Evolutionary conservation across 768 basidiomycete genomes (phyloP).

Genomic region (Serendipita sp.): DNA sequence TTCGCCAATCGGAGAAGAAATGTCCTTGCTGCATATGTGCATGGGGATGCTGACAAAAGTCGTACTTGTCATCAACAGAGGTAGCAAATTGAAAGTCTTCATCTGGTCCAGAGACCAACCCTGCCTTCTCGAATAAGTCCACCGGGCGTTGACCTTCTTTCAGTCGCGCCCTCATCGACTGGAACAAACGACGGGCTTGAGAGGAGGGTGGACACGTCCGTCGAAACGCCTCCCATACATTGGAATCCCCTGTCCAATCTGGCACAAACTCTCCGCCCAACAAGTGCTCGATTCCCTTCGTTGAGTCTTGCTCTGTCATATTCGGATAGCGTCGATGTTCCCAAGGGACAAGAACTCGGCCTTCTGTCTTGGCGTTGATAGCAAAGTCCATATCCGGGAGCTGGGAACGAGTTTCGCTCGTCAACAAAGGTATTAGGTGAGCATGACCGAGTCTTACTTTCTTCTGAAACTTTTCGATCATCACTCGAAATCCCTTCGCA

Average conservation of each 20-base stretch:
- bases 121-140: constrained; percentile 19
- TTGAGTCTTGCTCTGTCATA: constrained; percentile 31
- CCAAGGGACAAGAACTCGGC: constrained; percentile 87
- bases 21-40: constrained; percentile 81
- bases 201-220: constrained; percentile 74
- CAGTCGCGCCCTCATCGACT: constrained; percentile 29
- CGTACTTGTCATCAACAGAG: constrained; percentile 44
- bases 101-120: constrained; percentile 21
- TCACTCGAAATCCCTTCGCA: constrained; percentile 57
- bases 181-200: constrained; percentile 68
- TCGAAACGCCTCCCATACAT: constrained; percentile 88
- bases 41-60: constrained; percentile 72
- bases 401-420: constrained; percentile 22
- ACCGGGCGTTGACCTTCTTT: constrained; percentile 17
- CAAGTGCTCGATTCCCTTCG: constrained; percentile 39
- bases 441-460: constrained; percentile 27
- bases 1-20: constrained; percentile 95
- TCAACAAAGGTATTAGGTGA: neutral
- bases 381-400: constrained; percentile 92
- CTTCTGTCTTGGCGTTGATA: constrained; percentile 86
- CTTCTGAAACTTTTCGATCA: constrained; percentile 56
- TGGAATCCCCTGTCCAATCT: constrained; percentile 75
- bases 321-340: constrained; percentile 66
- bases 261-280: constrained; percentile 52
- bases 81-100: constrained; percentile 50